These are phyloP conservation scores for Populus pruinosa DNA, from an alignment of 345 rosid genomes.

Conservation along the genomic window DNA sequence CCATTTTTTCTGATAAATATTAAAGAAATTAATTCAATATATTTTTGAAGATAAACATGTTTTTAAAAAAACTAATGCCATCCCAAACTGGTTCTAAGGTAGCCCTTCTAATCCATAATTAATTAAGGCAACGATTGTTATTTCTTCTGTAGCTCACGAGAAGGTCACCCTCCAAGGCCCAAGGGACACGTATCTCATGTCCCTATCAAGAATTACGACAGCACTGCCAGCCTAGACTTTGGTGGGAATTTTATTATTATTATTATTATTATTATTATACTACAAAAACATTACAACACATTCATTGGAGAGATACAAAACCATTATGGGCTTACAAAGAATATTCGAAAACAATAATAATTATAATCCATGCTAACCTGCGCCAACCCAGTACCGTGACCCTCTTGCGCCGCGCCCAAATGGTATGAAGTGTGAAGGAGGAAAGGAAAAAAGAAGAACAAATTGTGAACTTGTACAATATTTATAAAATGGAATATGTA, in stretches of 20 bases:
- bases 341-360: background rate
- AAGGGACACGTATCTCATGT: background rate
- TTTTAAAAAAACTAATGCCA: too few relatives aligned
- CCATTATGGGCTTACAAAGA: background rate
- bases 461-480: too few relatives aligned
- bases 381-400: background rate
- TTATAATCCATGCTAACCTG: background rate
- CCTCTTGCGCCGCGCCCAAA: too few relatives aligned
- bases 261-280: background rate
- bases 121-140: background rate
- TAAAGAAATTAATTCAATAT: too few relatives aligned
- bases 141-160: background rate
- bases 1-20: too few relatives aligned
- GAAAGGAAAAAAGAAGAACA: too few relatives aligned
- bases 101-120: too few relatives aligned
- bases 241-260: background rate
- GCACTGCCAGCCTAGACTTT: background rate
- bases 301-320: background rate
- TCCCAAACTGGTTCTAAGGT: too few relatives aligned
- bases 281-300: background rate
- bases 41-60: too few relatives aligned
- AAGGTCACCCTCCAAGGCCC: constrained; percentile 2
- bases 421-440: too few relatives aligned
- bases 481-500: background rate
- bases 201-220: background rate